Conservation (phyloP, 2,329 filamentous ascomycete genomes). For the Clonostachys rhizophaga region DNA sequence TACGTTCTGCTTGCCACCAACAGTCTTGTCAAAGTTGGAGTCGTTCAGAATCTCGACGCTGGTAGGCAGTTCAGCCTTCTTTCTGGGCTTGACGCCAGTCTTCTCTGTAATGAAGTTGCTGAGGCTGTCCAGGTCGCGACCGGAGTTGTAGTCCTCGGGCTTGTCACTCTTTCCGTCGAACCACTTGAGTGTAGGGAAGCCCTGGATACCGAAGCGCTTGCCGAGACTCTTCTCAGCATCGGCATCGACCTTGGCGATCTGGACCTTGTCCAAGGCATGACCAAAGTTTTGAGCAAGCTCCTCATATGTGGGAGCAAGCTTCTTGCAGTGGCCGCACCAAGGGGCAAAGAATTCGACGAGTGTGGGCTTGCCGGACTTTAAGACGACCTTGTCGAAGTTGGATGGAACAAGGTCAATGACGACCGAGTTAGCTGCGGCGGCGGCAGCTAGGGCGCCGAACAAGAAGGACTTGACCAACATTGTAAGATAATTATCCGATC, state of each 20-base stretch:
- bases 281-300: conserved; percentile 76
- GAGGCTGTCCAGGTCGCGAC: conserved; percentile 83
- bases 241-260: conserved; percentile 94
- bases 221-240: conserved; percentile 83
- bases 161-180: conserved; percentile 92
- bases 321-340: conserved; percentile 99
- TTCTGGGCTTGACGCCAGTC: conserved; percentile 77
- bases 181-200: conserved; percentile 96
- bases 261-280: conserved; percentile 66
- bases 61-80: conserved; percentile 68
- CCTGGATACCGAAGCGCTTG: conserved; percentile 82
- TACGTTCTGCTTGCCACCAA: conserved; percentile 85
- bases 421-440: conserved; percentile 66
- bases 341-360: conserved; percentile 98
- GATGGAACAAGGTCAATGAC: conserved; percentile 84
- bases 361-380: conserved; percentile 89
- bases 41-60: conserved; percentile 78
- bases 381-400: conserved; percentile 89
- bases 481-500: conserved; percentile 6
- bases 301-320: conserved; percentile 88
- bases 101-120: conserved; percentile 78
- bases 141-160: conserved; percentile 80
- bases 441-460: conserved; percentile 48
- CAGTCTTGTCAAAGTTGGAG: conserved; percentile 66
- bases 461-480: conserved; percentile 59